Percentiles rank a stretch among this genome's conserved stretches.
Evolutionary conservation across 2,329 filamentous ascomycete genomes (phyloP).

Genomic region (Neocatenulostroma microsporum): DNA sequence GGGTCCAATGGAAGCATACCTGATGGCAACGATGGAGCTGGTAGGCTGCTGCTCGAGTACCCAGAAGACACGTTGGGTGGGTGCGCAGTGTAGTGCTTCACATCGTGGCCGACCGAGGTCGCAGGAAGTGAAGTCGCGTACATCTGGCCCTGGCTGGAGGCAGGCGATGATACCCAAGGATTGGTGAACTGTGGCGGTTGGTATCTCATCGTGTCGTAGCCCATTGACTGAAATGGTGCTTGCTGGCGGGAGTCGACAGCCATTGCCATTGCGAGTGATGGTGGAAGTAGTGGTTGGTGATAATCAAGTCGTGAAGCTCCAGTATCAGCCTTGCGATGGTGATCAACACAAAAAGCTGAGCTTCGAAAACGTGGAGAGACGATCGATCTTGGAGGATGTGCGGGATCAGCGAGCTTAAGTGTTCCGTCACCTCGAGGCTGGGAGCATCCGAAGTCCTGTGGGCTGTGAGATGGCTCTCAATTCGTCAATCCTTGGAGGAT

Average conservation of each 20-base stretch:
- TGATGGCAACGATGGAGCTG: conserved; percentile 62
- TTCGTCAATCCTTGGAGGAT: no score
- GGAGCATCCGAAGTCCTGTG: conserved; percentile 14
- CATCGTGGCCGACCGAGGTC: conserved; percentile 50
- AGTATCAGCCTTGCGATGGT: conserved; percentile 1
- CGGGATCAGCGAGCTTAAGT: conserved; percentile 44
- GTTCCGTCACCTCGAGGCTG: conserved; percentile 22
- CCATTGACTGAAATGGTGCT: conserved; percentile 61
- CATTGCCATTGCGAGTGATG: conserved; percentile 94
- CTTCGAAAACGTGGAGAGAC: conserved; percentile 41
- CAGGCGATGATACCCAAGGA: conserved; percentile 65
- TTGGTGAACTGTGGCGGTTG: conserved; percentile 74
- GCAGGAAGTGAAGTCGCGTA: conserved; percentile 60
- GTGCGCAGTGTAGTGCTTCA: conserved; percentile 23
- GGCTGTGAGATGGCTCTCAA: conserved; percentile 9
- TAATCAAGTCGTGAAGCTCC: conserved; percentile 20
- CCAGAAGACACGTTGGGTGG: conserved; percentile 32
- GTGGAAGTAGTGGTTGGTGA: conserved; percentile 12
- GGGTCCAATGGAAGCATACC: conserved; percentile 57
- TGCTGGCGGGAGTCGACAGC: conserved; percentile 83
- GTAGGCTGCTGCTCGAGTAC: conserved; percentile 63
- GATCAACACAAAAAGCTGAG: conserved; percentile 12
- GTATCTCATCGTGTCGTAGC: conserved; percentile 75
- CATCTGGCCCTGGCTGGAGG: conserved; percentile 49
- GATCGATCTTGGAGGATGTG: conserved; percentile 37